Evolutionary conservation across 2,329 filamentous ascomycete species (phyloP).

Genomic region (Knoxdaviesia proteae): DNA sequence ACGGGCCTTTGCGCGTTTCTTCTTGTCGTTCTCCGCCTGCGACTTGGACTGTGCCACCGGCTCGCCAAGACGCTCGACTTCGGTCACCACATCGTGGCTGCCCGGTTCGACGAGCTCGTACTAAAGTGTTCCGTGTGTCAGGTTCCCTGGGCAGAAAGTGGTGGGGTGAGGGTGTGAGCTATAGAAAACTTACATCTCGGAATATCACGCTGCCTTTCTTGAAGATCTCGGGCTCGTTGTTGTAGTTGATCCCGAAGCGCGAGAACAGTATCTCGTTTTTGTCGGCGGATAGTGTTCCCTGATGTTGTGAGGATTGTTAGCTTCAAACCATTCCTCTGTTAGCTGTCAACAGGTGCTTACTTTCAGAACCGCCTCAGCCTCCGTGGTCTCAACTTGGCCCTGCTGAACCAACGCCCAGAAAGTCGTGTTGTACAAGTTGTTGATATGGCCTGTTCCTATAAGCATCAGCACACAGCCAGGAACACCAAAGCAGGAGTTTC

Average conservation of each 20-base stretch:
- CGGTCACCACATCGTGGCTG: conserved; percentile 22
- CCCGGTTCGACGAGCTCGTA: conserved; percentile 48
- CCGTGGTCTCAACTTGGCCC: conserved; percentile 53
- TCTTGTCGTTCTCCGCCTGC: conserved; percentile 67
- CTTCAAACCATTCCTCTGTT: neutral
- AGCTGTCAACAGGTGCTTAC: conserved; percentile 18
- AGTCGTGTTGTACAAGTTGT: conserved; percentile 94
- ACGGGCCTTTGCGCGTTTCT: conserved; percentile 57
- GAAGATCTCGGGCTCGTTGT: conserved; percentile 81
- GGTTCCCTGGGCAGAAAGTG: neutral
- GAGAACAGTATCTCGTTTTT: conserved; percentile 95
- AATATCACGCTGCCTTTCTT: conserved; percentile 87
- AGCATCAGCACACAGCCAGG: conserved; percentile 1
- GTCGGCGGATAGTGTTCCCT: conserved; percentile 68
- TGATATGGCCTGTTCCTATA: conserved; percentile 56
- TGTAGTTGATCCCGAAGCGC: conserved; percentile 85
- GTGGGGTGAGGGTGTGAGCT: neutral
- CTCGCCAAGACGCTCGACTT: conserved; percentile 28
- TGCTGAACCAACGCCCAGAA: conserved; percentile 78
- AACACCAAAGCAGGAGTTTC: neutral
- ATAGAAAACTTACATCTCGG: conserved; percentile 40
- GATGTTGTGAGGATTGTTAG: conserved; percentile 6
- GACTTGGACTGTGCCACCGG: conserved; percentile 46
- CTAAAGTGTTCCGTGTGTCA: conserved; percentile 15
- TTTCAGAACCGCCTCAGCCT: conserved; percentile 63